These are phyloP conservation scores for Boechera divaricarpa DNA, from an alignment of 345 rosid genomes.

Conservation along the genomic window DNA sequence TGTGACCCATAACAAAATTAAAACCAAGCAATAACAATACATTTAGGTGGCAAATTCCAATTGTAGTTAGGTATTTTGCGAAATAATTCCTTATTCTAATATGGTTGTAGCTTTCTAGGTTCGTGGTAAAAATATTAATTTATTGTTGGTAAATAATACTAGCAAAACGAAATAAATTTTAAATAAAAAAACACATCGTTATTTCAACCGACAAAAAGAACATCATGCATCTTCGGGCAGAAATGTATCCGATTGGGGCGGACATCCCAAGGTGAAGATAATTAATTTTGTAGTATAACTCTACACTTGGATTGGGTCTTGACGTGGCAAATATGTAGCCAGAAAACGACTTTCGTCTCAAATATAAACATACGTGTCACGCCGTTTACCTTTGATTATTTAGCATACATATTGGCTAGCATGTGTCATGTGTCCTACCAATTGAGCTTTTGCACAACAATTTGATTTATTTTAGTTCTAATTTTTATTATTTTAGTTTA, in stretches of 20 bases:
- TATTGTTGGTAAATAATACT: neutral
- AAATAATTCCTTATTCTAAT: neutral
- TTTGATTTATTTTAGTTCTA: too few species aligned
- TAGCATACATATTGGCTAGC: neutral
- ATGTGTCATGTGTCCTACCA: constrained; percentile 14
- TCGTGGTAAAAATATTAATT: neutral
- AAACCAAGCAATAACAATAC: neutral
- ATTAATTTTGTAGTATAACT: neutral
- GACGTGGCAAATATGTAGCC: constrained; percentile 31
- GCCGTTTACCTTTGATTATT: neutral
- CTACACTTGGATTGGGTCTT: neutral
- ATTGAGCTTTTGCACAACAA: too few species aligned
- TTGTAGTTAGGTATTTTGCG: neutral
- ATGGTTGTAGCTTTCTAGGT: neutral
- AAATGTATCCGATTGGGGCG: neutral
- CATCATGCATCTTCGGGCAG: neutral
- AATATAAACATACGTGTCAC: constrained; percentile 28
- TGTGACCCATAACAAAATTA: neutral
- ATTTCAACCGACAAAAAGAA: constrained; percentile 1
- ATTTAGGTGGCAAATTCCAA: neutral
- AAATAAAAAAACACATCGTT: neutral
- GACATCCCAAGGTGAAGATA: constrained; percentile 27
- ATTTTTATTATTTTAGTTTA: too few species aligned
- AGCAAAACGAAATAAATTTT: neutral
- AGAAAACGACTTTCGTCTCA: neutral